Base-by-base conservation (phyloP, 768 basidiomycete species). In the Leccinum incarnatum region DNA sequence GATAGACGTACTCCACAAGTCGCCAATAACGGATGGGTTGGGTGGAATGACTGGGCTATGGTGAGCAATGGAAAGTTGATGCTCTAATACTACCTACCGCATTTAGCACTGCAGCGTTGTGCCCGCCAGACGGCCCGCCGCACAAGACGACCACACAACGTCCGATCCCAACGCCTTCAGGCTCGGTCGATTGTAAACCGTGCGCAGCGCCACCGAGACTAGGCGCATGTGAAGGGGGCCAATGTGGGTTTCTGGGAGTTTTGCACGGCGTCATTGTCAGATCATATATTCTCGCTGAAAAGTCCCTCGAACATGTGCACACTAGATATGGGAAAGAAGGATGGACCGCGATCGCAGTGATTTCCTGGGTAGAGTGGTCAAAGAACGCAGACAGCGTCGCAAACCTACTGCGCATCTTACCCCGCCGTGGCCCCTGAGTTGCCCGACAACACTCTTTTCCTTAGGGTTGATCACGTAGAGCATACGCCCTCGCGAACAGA, bases 51-150 rank as follows among this genome's bases (percentile, higher is more conserved):
- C 89, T 91, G 46, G 25, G 23, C 4, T 36, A 47, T 40, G 51
- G 29, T 56, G 21, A 63, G 59, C 32, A 51, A 54, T 25, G 48
- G 54, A 17, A 47, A 40, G 21, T 27, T 53, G 4, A 17, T 52
- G 17, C 29, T 40, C 2, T 19, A 54, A 55, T 19, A 27, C 36
- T 11, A 67, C 81, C 62, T 65, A 86, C 89, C 21, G 88, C 87
- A 52, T 78, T 79, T 1, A 88, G 71, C 17, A 92, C 88, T 37
- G 87, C 85, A 54, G 82, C 88, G 54, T 79, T 70, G 67, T 92
- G 90, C 0, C 90, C 90, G 5, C 88, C 90, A 32, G 88, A 86
- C 56, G 83, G 79, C 4, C 87, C 86, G 4, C 90, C 90, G 60
- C 83, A 80, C 15, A 92, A 74, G 15, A 92, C 79, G 11, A 79